Evolutionary conservation across 306 rosid species (phyloP), one percentile per base, ranked within the genome.

Genomic region (Rubus parviflorus): DNA sequence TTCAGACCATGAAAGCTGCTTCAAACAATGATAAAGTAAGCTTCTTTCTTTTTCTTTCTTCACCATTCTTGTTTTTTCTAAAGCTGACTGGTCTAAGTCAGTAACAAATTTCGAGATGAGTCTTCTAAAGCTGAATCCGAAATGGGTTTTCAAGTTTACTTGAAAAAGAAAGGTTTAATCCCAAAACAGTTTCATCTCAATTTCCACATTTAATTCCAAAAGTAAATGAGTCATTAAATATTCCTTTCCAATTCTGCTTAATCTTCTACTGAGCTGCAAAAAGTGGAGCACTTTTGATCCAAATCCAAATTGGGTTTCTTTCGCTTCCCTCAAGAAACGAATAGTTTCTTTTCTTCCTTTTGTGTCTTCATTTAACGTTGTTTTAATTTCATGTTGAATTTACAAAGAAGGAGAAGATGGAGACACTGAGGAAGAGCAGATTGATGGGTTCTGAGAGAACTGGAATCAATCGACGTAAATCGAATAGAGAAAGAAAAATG

Each of bases 401-500:
- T 81, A 54, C 75, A 72, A 85, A 81, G 84, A 87, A 86, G 92
- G 86, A 83, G 80, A 92, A 90, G 87, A 86, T 89, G 88, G 94
- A 92, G 81, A 78, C 60, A 68, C 80, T 84, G 69, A 81, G 83
- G 60, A 81, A 75, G 57, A 81, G 75, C 82, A 86, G 85, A 77
- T 76, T 79, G 74, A 82, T 81, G 76, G 86, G 75, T 73, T 72
- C 85, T 37, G 92, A 82, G 81, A 91, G 86, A 82, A 74, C 81
- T 51, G 49, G 62, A 78, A 85, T 80, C 81, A 89, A 80, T 75
- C 83, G 93, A 60, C 85, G 88, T 11, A 82, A 87, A 92, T 88
- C 91, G 5, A 90, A 84, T 84, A 82, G 88, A 75, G 98, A 94
- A 63, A 90, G 85, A 83, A 94, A 90, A 88, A 75, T 90, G 86